Base-by-base conservation (phyloP, 192 early-diverging fungal genomes). In the Coemansia sp. region DNA sequence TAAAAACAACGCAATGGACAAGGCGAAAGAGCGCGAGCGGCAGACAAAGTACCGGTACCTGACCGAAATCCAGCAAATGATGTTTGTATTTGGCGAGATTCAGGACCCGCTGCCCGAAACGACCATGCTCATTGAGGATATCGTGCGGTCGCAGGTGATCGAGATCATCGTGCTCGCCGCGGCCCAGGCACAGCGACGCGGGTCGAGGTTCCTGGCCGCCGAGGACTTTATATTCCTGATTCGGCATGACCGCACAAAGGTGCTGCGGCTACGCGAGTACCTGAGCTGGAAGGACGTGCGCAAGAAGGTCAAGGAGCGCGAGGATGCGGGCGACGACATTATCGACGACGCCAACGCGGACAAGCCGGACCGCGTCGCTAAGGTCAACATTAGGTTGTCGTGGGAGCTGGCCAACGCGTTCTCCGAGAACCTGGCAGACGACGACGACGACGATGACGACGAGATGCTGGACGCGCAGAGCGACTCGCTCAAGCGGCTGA, bases 21-120 rank as follows among this genome's bases (percentile, higher is more conserved):
- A 55, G 29, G 23, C 43, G 27, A 71, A 38, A 45, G 70, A 74
- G 18, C 65, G 65, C 32, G 61, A 62, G 12, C 50, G 57, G 23
- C 64, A 55, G 54, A 30, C 67, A 42, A 71, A 54, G 23, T 82
- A 82, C 66, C 64, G 65, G 30, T 91, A 91, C 65, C 82, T 84
- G 29, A 87, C 81, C 22, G 92, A 95, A 71, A 95, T 95, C 60
- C 87, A 90, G 69, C 91, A 96, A 83, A 98, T 98, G 96, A 98
- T 98, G 97, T 98, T 94, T 83, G 97, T 97, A 27, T 93, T 92
- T 85, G 95, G 95, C 31, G 95, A 98, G 65, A 90, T 95, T 33
- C 76, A 84, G 29, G 94, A 96, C 68, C 92, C 97, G 29, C 81
- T 89, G 21, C 82, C 84, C 1, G 97, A 97, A 44, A 95, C 95